Percentiles rank a stretch among this genome's conserved stretches.
Evolutionary conservation across 2,329 filamentous ascomycete species (phyloP).

Genomic region (Amylocarpus encephaloides): DNA sequence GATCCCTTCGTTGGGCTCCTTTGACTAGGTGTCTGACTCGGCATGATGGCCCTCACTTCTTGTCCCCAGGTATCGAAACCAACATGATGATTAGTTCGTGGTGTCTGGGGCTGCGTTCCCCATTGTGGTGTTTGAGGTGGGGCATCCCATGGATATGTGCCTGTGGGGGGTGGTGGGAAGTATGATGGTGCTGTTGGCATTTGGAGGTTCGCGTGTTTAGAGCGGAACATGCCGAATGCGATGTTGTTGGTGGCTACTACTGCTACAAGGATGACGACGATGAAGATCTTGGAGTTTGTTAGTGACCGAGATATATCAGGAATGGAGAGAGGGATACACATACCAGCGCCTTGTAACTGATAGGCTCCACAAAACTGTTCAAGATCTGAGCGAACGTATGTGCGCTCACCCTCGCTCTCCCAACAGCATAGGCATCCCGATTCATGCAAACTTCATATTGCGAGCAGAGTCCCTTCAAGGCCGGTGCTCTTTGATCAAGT

Average conservation of each 20-base stretch:
- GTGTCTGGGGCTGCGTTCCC: neutral
- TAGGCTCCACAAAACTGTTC: slow-evolving; percentile 86
- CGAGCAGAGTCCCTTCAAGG: slow-evolving; percentile 65
- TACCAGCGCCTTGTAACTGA: slow-evolving; percentile 78
- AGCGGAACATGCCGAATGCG: slow-evolving; percentile 34
- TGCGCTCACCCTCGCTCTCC: slow-evolving; percentile 72
- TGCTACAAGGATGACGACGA: slow-evolving; percentile 43
- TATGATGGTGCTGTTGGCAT: slow-evolving; percentile 29
- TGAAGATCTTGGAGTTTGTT: slow-evolving; percentile 38
- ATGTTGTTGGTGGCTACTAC: slow-evolving; percentile 47
- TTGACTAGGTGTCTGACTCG: slow-evolving; percentile 23
- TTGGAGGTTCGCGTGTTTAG: slow-evolving; percentile 24
- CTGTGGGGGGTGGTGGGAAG: slow-evolving; percentile 19
- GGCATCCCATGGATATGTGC: slow-evolving; percentile 24
- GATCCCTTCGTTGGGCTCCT: slow-evolving; percentile 27
- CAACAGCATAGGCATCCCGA: slow-evolving; percentile 70
- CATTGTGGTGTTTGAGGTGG: slow-evolving; percentile 25
- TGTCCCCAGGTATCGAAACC: slow-evolving; percentile 21
- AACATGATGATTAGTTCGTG: slow-evolving; percentile 5
- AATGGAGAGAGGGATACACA: slow-evolving; percentile 18
- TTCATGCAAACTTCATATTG: slow-evolving; percentile 87
- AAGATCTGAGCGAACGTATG: slow-evolving; percentile 88
- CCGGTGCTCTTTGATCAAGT: slow-evolving; percentile 60
- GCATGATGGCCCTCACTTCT: slow-evolving; percentile 25
- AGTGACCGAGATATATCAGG: slow-evolving; percentile 9